These are phyloP conservation scores for Stromatinia cepivora DNA, from an alignment of 2,329 filamentous ascomycete genomes.

Conservation along the genomic window DNA sequence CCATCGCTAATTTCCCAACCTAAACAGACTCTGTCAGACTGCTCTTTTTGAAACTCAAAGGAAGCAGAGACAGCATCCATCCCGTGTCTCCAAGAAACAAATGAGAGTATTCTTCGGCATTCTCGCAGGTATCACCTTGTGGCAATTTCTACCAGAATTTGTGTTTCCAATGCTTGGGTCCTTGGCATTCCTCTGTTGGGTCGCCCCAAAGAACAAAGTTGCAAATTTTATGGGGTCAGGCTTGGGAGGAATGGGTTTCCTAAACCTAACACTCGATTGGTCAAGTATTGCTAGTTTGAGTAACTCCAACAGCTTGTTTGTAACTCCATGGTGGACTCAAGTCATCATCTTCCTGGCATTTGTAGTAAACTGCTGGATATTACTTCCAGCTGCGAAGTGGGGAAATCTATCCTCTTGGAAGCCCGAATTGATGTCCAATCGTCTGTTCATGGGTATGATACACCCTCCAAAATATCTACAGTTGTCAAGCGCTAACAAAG, in stretches of 20 bases:
- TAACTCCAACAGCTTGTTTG: slow-evolving; percentile 50
- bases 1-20: not conserved
- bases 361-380: slow-evolving; percentile 56
- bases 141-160: slow-evolving; percentile 64
- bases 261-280: slow-evolving; percentile 62
- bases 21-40: slow-evolving; percentile 49
- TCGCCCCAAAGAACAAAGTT: slow-evolving; percentile 56
- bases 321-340: slow-evolving; percentile 61
- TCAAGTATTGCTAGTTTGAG: slow-evolving; percentile 54
- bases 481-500: not conserved
- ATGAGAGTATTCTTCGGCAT: slow-evolving; percentile 58
- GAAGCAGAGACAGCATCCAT: slow-evolving; percentile 52
- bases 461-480: not conserved
- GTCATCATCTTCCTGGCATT: slow-evolving; percentile 57
- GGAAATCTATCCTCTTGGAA: slow-evolving; percentile 54
- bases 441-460: slow-evolving; percentile 48
- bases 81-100: slow-evolving; percentile 51
- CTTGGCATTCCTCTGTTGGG: slow-evolving; percentile 63
- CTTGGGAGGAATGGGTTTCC: slow-evolving; percentile 61
- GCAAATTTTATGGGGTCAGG: slow-evolving; percentile 63
- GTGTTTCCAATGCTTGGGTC: slow-evolving; percentile 60
- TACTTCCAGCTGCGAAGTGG: slow-evolving; percentile 60
- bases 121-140: slow-evolving; percentile 54
- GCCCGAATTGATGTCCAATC: slow-evolving; percentile 58
- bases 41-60: slow-evolving; percentile 59